Percentiles rank a stretch among this genome's conserved stretches.
Evolutionary conservation across 257 asterid genomes (phyloP).

Genomic region (Penstemon newberryi): DNA sequence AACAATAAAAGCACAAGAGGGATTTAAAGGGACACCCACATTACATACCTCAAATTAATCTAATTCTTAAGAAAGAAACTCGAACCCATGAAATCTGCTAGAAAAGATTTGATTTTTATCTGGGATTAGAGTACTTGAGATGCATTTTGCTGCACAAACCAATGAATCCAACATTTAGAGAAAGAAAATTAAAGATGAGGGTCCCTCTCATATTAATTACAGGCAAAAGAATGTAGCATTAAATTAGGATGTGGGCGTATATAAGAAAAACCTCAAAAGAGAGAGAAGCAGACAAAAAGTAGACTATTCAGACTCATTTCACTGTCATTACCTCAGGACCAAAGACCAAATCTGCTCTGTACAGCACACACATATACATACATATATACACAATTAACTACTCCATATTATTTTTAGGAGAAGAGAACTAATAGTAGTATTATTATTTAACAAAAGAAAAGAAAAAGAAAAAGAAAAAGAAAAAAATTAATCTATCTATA

Average conservation of each 20-base stretch:
- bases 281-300: constrained; percentile 54
- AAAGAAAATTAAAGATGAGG: constrained; percentile 27
- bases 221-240: constrained; percentile 38
- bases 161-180: constrained; percentile 34
- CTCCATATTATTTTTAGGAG: neutral
- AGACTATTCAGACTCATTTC: constrained; percentile 51
- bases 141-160: constrained; percentile 42
- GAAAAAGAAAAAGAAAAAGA: neutral
- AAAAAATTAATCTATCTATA: neutral
- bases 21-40: neutral
- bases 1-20: neutral
- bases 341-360: constrained; percentile 32
- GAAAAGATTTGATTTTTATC: constrained; percentile 30
- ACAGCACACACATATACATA: constrained; percentile 26
- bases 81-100: constrained; percentile 29
- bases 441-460: neutral
- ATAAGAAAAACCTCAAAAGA: neutral
- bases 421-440: neutral
- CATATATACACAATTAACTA: neutral
- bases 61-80: constrained; percentile 25
- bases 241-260: constrained; percentile 16
- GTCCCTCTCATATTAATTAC: constrained; percentile 32
- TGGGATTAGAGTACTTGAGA: constrained; percentile 33
- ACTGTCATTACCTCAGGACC: constrained; percentile 43
- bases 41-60: constrained; percentile 38